Evolutionary conservation across 345 rosid genomes (phyloP).

Genomic region (Brassica cretica): DNA sequence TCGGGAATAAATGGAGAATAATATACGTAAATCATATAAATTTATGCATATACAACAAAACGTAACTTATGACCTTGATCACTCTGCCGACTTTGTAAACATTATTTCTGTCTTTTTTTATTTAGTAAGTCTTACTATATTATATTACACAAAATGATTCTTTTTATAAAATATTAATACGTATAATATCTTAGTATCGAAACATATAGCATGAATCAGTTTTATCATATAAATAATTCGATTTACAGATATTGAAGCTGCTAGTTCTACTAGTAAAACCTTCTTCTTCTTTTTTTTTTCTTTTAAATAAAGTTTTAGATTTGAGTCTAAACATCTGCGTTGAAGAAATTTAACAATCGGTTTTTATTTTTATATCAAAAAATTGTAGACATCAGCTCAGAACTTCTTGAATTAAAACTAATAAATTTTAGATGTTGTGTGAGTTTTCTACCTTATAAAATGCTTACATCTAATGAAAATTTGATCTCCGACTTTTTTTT

Average conservation of each 20-base stretch:
- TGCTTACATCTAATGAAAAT: background rate
- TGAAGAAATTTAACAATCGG: background rate
- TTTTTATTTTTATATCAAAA: too few species aligned
- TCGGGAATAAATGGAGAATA: too few species aligned
- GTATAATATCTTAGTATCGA: background rate
- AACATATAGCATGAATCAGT: background rate
- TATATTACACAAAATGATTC: background rate
- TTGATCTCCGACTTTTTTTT: background rate
- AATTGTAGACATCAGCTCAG: background rate
- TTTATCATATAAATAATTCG: background rate
- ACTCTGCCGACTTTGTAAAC: background rate
- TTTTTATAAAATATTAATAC: background rate
- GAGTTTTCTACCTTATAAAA: background rate
- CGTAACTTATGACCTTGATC: background rate
- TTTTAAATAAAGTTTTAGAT: background rate
- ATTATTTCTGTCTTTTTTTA: background rate
- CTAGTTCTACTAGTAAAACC: background rate
- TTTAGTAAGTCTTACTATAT: background rate
- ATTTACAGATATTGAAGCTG: background rate
- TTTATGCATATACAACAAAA: background rate
- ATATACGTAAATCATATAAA: background rate
- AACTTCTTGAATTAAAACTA: background rate
- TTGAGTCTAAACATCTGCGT: background rate
- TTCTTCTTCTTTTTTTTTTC: too few species aligned
- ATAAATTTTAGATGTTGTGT: background rate